Percentiles rank a stretch among this genome's conserved stretches.
Evolutionary conservation across 2,329 filamentous ascomycete species (phyloP).

Genomic region (Ophiostoma sp.): DNA sequence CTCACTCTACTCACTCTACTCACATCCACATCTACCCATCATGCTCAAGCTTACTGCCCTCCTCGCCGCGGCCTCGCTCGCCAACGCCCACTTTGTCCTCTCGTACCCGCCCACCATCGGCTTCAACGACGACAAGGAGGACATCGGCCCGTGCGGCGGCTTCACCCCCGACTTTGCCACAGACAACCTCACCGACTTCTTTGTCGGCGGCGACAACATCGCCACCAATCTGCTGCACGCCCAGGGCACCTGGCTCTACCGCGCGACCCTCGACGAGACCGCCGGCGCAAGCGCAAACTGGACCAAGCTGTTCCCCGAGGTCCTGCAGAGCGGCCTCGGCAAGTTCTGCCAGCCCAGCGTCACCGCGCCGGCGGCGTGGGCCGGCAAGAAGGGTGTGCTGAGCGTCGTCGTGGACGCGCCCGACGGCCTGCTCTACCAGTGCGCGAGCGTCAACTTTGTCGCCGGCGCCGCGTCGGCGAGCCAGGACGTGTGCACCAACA

Average conservation of each 20-base stretch:
- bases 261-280: conserved; percentile 48
- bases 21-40: neutral
- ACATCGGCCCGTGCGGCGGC: conserved; percentile 50
- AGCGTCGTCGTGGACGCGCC: conserved; percentile 46
- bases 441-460: conserved; percentile 48
- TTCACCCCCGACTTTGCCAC: conserved; percentile 41
- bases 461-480: conserved; percentile 33
- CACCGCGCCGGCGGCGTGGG: conserved; percentile 45
- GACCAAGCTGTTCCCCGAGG: conserved; percentile 50
- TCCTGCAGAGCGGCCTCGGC: conserved; percentile 51
- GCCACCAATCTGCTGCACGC: conserved; percentile 46
- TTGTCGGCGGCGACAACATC: conserved; percentile 52
- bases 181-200: conserved; percentile 44
- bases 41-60: conserved; percentile 28
- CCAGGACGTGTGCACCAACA: conserved; percentile 37
- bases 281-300: conserved; percentile 45
- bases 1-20: neutral
- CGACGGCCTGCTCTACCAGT: conserved; percentile 50
- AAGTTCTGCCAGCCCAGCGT: conserved; percentile 49
- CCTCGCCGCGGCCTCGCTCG: conserved; percentile 37
- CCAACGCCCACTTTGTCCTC: conserved; percentile 52
- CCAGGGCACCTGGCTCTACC: conserved; percentile 52
- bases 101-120: conserved; percentile 44
- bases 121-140: conserved; percentile 44
- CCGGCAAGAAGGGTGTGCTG: conserved; percentile 51